These are phyloP conservation scores for Meira nashicola DNA, from an alignment of 1,284 basidiomycete species.

Conservation along the genomic window DNA sequence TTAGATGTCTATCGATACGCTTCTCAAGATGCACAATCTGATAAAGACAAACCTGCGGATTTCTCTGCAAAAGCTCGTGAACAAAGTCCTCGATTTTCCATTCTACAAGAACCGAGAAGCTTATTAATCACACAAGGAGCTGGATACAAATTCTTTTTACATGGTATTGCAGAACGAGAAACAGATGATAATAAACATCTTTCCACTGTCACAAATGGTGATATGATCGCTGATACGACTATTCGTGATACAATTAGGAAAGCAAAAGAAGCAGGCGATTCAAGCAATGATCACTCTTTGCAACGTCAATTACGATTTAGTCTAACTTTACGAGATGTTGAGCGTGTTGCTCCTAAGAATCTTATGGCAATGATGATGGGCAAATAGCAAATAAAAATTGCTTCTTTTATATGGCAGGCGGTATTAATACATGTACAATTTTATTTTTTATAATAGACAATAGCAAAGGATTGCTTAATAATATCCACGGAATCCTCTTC, in stretches of 20 bases:
- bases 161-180: slow-evolving; percentile 57
- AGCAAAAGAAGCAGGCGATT: background rate
- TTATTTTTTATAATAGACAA: background rate
- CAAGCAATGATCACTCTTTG: slow-evolving; percentile 52
- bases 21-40: slow-evolving; percentile 21
- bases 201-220: slow-evolving; percentile 27
- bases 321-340: slow-evolving; percentile 78
- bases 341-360: slow-evolving; percentile 42
- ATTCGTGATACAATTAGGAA: background rate
- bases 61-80: slow-evolving; percentile 27
- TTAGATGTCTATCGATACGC: slow-evolving; percentile 78
- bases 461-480: background rate
- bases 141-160: slow-evolving; percentile 43
- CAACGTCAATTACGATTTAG: slow-evolving; percentile 67
- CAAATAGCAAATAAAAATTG: slow-evolving; percentile 16
- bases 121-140: slow-evolving; percentile 42
- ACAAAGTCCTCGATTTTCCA: slow-evolving; percentile 37
- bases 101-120: slow-evolving; percentile 47
- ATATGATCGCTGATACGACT: slow-evolving; percentile 17
- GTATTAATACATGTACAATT: background rate
- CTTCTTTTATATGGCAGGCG: background rate
- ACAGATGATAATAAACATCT: slow-evolving; percentile 29
- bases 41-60: slow-evolving; percentile 24
- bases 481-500: slow-evolving; percentile 11
- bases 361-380: slow-evolving; percentile 16